Percentiles rank a stretch among this genome's conserved stretches.
Conservation (phyloP, 306 rosid species). For the Pterocarpus santalinus region DNA sequence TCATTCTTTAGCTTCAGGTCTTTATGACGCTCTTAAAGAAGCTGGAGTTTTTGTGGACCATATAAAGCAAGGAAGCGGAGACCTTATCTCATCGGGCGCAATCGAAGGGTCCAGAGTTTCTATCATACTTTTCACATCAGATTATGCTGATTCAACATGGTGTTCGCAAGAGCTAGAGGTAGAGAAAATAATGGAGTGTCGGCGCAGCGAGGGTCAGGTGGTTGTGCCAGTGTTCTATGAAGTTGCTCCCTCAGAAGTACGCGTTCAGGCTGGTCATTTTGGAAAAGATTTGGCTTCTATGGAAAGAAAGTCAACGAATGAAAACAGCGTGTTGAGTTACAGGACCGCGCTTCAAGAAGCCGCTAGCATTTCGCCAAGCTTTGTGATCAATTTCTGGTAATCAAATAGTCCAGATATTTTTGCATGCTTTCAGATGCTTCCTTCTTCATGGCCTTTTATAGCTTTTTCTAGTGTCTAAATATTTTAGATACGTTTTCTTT, state of each 20-base stretch:
- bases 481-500: no score
- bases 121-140: constrained; percentile 6
- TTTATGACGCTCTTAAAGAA: not conserved
- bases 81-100: not conserved
- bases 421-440: no score
- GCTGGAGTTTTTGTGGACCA: not conserved
- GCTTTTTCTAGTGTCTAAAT: no score
- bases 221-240: constrained; percentile 32
- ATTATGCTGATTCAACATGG: not conserved
- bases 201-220: not conserved
- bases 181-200: not conserved
- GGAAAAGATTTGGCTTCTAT: constrained; percentile 2
- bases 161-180: not conserved
- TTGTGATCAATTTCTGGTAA: not conserved
- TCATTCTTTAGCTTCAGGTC: not conserved
- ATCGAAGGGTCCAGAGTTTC: constrained; percentile 21
- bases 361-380: not conserved
- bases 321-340: not conserved
- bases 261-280: not conserved
- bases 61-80: not conserved
- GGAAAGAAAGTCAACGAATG: not conserved
- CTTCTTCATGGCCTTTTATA: no score
- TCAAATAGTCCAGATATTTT: no score
- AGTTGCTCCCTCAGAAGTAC: constrained; percentile 21
- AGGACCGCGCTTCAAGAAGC: not conserved